Evolutionary conservation across 257 asterid species (phyloP), one percentile per base, ranked within the genome.

Genomic region (Solanum microdontum): DNA sequence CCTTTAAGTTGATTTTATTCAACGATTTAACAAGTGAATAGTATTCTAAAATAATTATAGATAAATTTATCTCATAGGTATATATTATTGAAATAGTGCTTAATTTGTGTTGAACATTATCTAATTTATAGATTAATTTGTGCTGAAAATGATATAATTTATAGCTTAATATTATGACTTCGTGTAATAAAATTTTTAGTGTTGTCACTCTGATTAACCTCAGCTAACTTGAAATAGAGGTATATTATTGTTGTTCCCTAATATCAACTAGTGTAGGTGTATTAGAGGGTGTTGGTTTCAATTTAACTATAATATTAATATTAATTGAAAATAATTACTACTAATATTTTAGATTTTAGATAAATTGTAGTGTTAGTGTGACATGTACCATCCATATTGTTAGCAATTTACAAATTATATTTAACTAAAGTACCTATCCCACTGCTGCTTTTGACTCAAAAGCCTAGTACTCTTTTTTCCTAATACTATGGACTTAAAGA

Each of bases 101-200:
- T 55, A 55, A 55, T 55, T 55, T 19, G 24, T 55, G n/a, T 14
- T 7, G 11, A 55, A 55, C 17, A 55, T 7, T 2, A 17, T 55
- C 64, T 19, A 14, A 51, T 6, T 51, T 51, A 15, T 15, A 51
- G 3, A 51, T 51, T 15, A 55, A 55, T 17, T 55, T 0, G 3
- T 51, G 62, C 23, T 51, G 62, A 51, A 51, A 51, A 5, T 15
- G 51, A 51, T 51, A 15, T 51, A 17, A 51, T 51, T 51, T 17
- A 17, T 51, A 51, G 23, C 60, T 51, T 51, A 51, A 51, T 6
- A 14, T 51, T 51, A 5, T 51, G 23, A 51, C 23, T 51, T 51
- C 0, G 23, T 17, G 9, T 51, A 2, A 1, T 70, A 70, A 14
- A 30, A 1, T 0, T 30, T 28, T 70, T 70, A 17, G 5, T 2